These are phyloP conservation scores for Phytopythium oedochilum DNA, from an alignment of 352 stramenopile genomes.

Conservation along the genomic window DNA sequence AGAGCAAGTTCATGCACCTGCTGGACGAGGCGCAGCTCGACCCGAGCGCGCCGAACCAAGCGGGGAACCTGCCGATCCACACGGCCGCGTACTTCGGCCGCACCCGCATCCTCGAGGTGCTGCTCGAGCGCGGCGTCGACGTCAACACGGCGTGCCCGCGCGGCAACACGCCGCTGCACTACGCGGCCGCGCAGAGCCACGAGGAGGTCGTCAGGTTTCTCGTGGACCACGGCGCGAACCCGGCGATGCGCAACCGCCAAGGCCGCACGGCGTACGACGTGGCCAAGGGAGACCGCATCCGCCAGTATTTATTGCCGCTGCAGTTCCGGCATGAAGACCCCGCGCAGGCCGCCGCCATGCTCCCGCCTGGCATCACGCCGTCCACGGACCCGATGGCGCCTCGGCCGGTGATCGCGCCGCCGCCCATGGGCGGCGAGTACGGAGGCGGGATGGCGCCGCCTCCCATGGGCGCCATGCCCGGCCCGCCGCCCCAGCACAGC, in stretches of 20 bases:
- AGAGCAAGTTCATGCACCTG: conserved; percentile 67
- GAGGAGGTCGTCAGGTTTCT: conserved; percentile 73
- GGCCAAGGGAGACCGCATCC: conserved; percentile 79
- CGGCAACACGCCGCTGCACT: conserved; percentile 81
- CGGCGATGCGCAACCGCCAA: conserved; percentile 73
- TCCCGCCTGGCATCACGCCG: conserved; percentile 75
- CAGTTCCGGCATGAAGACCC: conserved; percentile 87
- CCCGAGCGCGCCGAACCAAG: conserved; percentile 61
- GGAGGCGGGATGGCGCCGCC: conserved; percentile 11
- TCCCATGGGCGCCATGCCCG: conserved; percentile 19
- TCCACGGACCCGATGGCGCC: conserved; percentile 62
- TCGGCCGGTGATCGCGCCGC: conserved; percentile 56
- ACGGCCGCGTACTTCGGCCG: conserved; percentile 81
- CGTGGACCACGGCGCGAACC: conserved; percentile 66
- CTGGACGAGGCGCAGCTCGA: conserved; percentile 71
- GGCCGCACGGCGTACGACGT: conserved; percentile 80
- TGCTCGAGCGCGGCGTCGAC: conserved; percentile 64
- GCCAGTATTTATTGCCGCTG: conserved; percentile 81
- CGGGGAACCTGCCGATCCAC: conserved; percentile 81
- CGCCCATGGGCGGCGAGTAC: conserved; percentile 57
- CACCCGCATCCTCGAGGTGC: conserved; percentile 64
- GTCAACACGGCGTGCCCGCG: conserved; percentile 61
- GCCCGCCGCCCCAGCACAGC: conserved; percentile 36
- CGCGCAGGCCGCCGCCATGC: conserved; percentile 39
- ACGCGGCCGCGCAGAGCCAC: conserved; percentile 72